Evolutionary conservation across 495 filamentous ascomycete genomes (phyloP).

Genomic region (Cercophora newfieldiana): DNA sequence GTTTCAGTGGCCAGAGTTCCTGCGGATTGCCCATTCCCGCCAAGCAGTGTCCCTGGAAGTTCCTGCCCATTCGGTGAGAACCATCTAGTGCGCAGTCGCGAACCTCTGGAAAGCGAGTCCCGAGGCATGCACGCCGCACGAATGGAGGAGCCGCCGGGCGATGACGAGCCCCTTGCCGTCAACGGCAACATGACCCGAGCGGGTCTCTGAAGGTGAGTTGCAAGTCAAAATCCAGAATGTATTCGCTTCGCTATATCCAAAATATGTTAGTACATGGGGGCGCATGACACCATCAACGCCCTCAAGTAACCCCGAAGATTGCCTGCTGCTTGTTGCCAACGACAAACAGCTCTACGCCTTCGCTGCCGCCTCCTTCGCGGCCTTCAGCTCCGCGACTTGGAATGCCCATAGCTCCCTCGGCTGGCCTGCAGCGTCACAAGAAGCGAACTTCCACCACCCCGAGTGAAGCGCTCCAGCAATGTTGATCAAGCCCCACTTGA

Average conservation of each 20-base stretch:
- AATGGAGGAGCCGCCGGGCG: too few species aligned
- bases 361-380: conserved; percentile 4
- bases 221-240: background rate
- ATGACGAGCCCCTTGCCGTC: too few species aligned
- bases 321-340: background rate
- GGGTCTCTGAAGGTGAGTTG: too few species aligned
- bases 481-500: conserved; percentile 49
- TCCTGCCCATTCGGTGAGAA: too few species aligned
- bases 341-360: conserved; percentile 31
- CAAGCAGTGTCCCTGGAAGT: too few species aligned
- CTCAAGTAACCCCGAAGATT: background rate
- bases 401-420: conserved; percentile 46
- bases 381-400: conserved; percentile 21
- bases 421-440: conserved; percentile 43
- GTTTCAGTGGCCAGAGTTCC: too few species aligned
- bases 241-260: background rate
- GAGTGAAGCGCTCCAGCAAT: conserved; percentile 45
- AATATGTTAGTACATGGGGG: background rate
- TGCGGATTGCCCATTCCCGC: too few species aligned
- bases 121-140: too few species aligned
- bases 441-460: conserved; percentile 56
- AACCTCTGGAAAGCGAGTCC: too few species aligned
- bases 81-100: too few species aligned
- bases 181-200: too few species aligned
- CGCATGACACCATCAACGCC: background rate